Conservation (phyloP, 1,284 basidiomycete species). For the Cutaneotrichosporon cyanovorans region DNA sequence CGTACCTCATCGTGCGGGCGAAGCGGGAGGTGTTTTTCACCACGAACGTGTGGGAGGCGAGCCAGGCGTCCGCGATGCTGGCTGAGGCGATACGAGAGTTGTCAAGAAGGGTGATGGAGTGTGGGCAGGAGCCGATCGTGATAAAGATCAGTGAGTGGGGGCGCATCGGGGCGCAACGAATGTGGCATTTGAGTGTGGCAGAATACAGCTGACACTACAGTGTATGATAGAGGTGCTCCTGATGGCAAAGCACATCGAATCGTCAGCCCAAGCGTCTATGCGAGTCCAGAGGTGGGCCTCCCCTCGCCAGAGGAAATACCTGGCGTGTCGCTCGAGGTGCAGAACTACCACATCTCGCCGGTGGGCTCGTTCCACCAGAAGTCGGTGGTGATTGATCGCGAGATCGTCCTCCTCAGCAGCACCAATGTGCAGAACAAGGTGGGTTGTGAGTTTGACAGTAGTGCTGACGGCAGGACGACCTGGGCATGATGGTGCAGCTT, state of each 20-base stretch:
- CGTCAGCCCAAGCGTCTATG: constrained; percentile 7
- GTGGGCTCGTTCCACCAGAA: constrained; percentile 59
- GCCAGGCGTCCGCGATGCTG: constrained; percentile 21
- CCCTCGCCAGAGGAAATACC: constrained; percentile 16
- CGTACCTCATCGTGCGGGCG: constrained; percentile 26
- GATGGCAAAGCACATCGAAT: constrained; percentile 18
- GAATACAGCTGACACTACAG: constrained; percentile 3
- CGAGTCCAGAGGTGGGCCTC: constrained; percentile 6
- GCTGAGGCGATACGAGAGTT: constrained; percentile 27
- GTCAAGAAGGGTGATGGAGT: constrained; percentile 23
- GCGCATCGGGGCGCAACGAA: too few species aligned
- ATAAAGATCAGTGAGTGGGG: constrained; percentile 29
- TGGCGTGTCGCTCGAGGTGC: constrained; percentile 17
- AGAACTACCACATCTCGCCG: constrained; percentile 34
- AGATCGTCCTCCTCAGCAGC: constrained; percentile 51
- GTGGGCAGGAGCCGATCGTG: constrained; percentile 24
- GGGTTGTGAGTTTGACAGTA: constrained; percentile 21
- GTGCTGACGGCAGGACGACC: constrained; percentile 59
- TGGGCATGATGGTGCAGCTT: constrained; percentile 59
- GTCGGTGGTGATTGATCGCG: constrained; percentile 62
- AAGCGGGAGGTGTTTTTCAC: constrained; percentile 32
- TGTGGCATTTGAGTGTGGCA: background rate
- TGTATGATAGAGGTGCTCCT: constrained; percentile 28
- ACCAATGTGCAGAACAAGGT: constrained; percentile 58
- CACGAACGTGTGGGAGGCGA: constrained; percentile 36